Evolutionary conservation across 257 asterid species (phyloP), one percentile per base, ranked within the genome.

Genomic region (Solanum neorickii): DNA sequence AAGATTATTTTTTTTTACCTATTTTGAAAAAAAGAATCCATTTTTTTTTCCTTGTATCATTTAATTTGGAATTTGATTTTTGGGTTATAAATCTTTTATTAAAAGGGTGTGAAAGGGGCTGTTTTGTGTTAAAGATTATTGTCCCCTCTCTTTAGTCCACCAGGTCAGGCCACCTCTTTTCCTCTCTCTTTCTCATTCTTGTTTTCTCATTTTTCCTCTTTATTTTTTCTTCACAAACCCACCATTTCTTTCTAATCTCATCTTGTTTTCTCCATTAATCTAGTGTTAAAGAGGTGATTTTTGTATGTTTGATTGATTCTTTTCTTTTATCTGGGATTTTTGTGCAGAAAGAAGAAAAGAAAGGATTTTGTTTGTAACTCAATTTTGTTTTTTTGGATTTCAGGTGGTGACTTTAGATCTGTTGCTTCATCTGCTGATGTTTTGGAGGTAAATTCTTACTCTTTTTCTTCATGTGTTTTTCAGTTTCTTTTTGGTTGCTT

Each of bases 321-420:
- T 72, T 60, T 83, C 76, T 49, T 37, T 1, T 37, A 41, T 89
- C 73, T 83, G 84, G 25, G n/a, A 4, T 44, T 35, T 35, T 77
- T 44, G 9, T 80, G 7, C 47, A 16, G 42, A 80, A 42, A 76
- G 60, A 31, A 39, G 29, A 23, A 41, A 44, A 47, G 11, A 73
- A 70, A 73, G 46, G 80, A 73, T 73, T 35, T 85, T 86, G 41
- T 14, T 86, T 89, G 75, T 33, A 65, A 73, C 65, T 37, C 49
- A 47, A 75, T 23, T 87, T 82, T 78, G 82, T 86, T 41, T 83
- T 83, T 86, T 84, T 91, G 89, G 86, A 86, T 84, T 89, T 86
- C 92, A 95, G 98, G 96, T 94, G 87, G 90, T 90, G 92, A 90
- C 87, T 85, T 39, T 90, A 91, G 98, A 96, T 96, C 98, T 91